A percentile compares a stretch with the other conserved stretches of the same genome.
These are phyloP conservation scores for Alternaria longipes DNA, from an alignment of 2,329 filamentous ascomycete genomes.

Conservation along the genomic window DNA sequence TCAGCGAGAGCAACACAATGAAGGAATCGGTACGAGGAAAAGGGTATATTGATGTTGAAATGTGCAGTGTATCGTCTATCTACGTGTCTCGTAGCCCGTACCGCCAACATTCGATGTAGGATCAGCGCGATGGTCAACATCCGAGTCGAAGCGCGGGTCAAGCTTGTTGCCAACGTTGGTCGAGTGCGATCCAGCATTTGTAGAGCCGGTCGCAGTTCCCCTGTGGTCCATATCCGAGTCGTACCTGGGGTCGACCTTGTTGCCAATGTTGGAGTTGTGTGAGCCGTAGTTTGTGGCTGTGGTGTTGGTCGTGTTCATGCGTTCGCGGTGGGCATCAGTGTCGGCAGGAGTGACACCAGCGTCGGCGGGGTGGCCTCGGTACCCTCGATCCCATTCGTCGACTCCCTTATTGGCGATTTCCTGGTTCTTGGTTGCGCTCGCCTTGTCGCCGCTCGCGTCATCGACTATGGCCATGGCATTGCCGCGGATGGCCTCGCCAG, in stretches of 20 bases:
- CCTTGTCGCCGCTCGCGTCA: conserved; percentile 42
- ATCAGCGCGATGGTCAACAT: conserved; percentile 27
- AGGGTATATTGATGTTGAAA: conserved; percentile 28
- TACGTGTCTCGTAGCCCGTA: conserved; percentile 25
- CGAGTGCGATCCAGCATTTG: conserved; percentile 41
- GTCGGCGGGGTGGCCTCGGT: conserved; percentile 41
- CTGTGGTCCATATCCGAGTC: conserved; percentile 40
- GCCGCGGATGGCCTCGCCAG: conserved; percentile 52
- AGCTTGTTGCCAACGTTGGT: conserved; percentile 44
- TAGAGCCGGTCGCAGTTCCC: conserved; percentile 29
- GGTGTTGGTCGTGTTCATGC: conserved; percentile 28
- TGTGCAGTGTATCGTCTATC: conserved; percentile 19
- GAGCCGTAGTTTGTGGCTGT: conserved; percentile 44
- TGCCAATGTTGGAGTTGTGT: conserved; percentile 42
- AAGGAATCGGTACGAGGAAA: not conserved
- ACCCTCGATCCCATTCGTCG: conserved; percentile 47
- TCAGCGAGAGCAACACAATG: conserved; percentile 11
- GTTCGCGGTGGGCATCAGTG: conserved; percentile 35
- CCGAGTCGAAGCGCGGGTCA: conserved; percentile 47
- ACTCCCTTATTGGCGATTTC: conserved; percentile 45
- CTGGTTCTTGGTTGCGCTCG: conserved; percentile 41
- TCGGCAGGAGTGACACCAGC: conserved; percentile 42
- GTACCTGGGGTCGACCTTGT: conserved; percentile 45
- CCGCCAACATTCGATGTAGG: conserved; percentile 24
- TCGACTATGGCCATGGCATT: conserved; percentile 50